Evolutionary conservation across 176 grass and related monocot species (phyloP).

Genomic region (Cocos nucifera): DNA sequence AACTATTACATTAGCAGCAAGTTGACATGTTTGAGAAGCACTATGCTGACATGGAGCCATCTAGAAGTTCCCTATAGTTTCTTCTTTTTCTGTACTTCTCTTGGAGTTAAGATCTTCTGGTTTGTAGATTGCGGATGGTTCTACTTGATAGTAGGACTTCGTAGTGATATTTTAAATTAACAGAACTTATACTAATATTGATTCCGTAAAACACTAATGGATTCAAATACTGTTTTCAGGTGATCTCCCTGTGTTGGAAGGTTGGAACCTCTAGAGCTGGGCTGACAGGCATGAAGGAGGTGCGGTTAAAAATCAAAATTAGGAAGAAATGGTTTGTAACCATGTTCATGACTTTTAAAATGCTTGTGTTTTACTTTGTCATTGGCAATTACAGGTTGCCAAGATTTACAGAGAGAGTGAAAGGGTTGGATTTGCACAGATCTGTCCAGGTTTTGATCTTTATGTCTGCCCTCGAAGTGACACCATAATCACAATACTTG

Average conservation of each 20-base stretch:
- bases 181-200: not conserved
- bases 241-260: slow-evolving; percentile 36
- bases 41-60: too few relatives aligned
- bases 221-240: slow-evolving; percentile 9
- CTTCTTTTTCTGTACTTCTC: too few relatives aligned
- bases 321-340: not conserved
- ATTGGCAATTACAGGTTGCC: slow-evolving; percentile 20
- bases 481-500: slow-evolving; percentile 33
- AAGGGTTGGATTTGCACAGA: slow-evolving; percentile 33
- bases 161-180: too few relatives aligned
- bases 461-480: slow-evolving; percentile 39
- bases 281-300: slow-evolving; percentile 29
- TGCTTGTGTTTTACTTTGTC: slow-evolving; percentile 7
- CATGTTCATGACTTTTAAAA: slow-evolving; percentile 6
- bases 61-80: too few relatives aligned
- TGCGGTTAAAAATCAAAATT: slow-evolving; percentile 4
- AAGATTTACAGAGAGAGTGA: slow-evolving; percentile 26
- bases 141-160: too few relatives aligned
- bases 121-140: too few relatives aligned
- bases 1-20: too few relatives aligned
- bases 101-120: too few relatives aligned
- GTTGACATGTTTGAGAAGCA: too few relatives aligned
- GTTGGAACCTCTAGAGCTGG: slow-evolving; percentile 23
- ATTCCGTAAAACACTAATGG: too few relatives aligned
- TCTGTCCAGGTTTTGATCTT: slow-evolving; percentile 25